Base-by-base conservation (phyloP, 2,329 filamentous ascomycete genomes). In the Truncatella angustata region DNA sequence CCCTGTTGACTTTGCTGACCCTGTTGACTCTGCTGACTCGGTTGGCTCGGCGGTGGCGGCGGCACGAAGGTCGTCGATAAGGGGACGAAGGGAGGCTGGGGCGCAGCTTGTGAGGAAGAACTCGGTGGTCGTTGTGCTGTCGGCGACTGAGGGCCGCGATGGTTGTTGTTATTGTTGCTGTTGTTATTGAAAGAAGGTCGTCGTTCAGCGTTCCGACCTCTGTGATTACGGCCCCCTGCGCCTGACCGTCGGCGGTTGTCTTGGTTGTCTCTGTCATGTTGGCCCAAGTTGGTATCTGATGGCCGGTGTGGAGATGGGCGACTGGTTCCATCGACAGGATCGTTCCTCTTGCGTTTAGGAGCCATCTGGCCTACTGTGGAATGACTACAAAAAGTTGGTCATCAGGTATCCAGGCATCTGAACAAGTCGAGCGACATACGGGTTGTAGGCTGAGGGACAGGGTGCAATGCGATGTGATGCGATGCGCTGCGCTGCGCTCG, bases 301-400 rank as follows among this genome's bases (percentile, higher is more conserved):
- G 84, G 83, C 30, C 82, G 80, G 68, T 87, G 82, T 48, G 85
- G 84, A 47, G 84, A 79, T 18, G 83, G 82, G 54, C 84, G 75
- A 51, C 71, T 73, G 44, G 73, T 73, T 48, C 63, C 80, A 56
- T 70, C 68, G 54, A 72, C 68, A 58, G 80, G 73, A 44, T 82
- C 78, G 63, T 73, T 72, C 66, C 80, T 77, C 76, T 84, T 85
- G 62, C 81, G 76, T 70, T 84, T 84, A 24, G 77, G 75, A 71
- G 79, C 75, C 81, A 84, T 84, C 53, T 58, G 71, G 54, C 21
- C 18, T 53, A 26, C 23, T 30, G 35, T 36, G 14, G 10, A 12
- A 42, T 23, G 47, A 42, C 35, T 50, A 54, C 52, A 55, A 36
- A 52, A 43, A 36, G 53, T 59, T 60, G 55, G 52, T 63, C 62